Evolutionary conservation across 169 alveolate species (phyloP), one percentile per base, ranked within the genome.

Genomic region (Eimeria acervulina): DNA sequence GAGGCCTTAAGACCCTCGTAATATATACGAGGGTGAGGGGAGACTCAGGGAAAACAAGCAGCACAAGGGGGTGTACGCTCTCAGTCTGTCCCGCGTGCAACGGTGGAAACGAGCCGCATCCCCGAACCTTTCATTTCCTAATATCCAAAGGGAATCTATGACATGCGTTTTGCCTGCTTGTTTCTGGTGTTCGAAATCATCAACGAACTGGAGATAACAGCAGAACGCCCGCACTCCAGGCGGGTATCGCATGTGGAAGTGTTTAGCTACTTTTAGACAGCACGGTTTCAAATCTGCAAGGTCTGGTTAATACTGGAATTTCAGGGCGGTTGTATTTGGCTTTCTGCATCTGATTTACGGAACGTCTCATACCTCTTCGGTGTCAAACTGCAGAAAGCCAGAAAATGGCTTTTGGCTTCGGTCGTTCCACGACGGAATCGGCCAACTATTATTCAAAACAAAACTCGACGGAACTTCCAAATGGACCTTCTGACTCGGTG

Each of bases 401-500:
- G 78, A 87, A 87, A 63, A 87, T 87, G 94, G 80, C 94, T 40
- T 87, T 87, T 59, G 83, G 47, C 38, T 87, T 87, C 63, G 81
- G 68, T 3, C 94, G 94, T 61, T 40, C 94, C 44, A 19, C 94
- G n/a, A 87, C 94, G 63, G 94, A 87, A 38, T 63, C 80, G 78
- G 94, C 83, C 83, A 87, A 87, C 55, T 87, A 87, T 31, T 87
- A 87, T 28, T 87, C 96, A 59, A 92, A 80, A 61, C 91, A 63
- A 42, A 76, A 78, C 52, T 78, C 96, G 47, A 59, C 96, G 17
- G 81, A 78, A 21, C 92, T 92, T 8, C 96, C 96, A 6, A 80
- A 92, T 78, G 96, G 96, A 28, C 96, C 96, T 17, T 83, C 92
- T 3, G 96, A 92, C 33, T 72, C 93, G 15, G 89, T 92, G 44